Evolutionary conservation across 164 flowering plant genomes (phyloP), one percentile per base, ranked within the genome.

Genomic region (Litsea cubeba): DNA sequence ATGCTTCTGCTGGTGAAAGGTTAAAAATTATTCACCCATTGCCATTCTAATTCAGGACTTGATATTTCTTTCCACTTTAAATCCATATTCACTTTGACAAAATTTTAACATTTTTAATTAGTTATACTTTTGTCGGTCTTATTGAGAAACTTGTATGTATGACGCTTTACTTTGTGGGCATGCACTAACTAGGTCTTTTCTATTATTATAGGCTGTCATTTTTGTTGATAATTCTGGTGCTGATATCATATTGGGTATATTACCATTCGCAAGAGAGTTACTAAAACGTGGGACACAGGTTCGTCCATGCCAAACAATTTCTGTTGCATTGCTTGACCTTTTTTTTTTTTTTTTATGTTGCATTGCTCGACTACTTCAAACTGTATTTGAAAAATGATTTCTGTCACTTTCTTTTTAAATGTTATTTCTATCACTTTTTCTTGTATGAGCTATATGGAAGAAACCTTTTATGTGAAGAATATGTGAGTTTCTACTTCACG

Each of bases 171-270:
- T 65, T 50, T 73, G 0, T 75, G 25, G 32, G 51, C 50, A 24
- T 76, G 40, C 49, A 24, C 74, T 81, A 71, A 80, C 57, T 30
- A 62, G 57, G 50, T 82, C 62, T 65, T 70, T 1, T 71, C 71
- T 63, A 14, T 68, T 68, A 69, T 80, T 66, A 73, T 88, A 95
- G 99, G 99, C 87, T 82, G 86, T 95, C 17, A 80, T 83, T 12
- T 83, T 83, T 88, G 99, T 92, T 76, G 99, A 96, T 77, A 96
- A 96, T 79, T 96, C 97, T 83, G 99, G 99, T 71, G 99, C 99
- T 64, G 99, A 96, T 85, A 88, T 96, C 67, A 88, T 95, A 50
- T 84, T 94, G 88, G 98, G 98, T 65, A 91, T 93, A 76, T 71
- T 95, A 75, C 99, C 99, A 54, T 95, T 95, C 84, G 97, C 94